Evolutionary conservation across 1,139 yeast species (phyloP).

Genomic region (Saccharomyces hybrid): DNA sequence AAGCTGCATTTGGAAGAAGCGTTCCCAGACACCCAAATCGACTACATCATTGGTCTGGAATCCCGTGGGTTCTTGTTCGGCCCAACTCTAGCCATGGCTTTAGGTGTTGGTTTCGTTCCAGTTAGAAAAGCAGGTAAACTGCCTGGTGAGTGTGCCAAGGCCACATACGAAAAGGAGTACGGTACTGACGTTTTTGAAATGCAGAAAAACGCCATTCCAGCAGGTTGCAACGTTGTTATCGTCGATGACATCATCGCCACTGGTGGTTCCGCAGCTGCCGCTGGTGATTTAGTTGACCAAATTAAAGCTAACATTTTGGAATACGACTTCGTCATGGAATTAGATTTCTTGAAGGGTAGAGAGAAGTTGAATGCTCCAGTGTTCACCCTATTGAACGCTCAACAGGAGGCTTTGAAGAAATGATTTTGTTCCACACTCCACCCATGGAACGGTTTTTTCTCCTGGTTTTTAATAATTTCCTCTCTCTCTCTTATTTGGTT

Average conservation of each 20-base stretch:
- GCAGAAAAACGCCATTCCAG: constrained; percentile 74
- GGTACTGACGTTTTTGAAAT: constrained; percentile 86
- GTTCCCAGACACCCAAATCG: constrained; percentile 52
- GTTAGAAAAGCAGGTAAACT: constrained; percentile 91
- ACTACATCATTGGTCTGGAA: constrained; percentile 88
- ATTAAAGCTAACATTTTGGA: constrained; percentile 66
- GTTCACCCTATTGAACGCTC: constrained; percentile 81
- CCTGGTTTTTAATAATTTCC: not conserved
- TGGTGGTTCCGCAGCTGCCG: constrained; percentile 93
- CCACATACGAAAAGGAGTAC: constrained; percentile 81
- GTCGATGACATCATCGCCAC: constrained; percentile 97
- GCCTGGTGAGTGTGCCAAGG: constrained; percentile 74
- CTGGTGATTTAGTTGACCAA: constrained; percentile 72
- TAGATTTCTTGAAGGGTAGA: constrained; percentile 91
- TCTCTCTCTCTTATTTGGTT: not conserved
- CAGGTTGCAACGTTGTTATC: constrained; percentile 71
- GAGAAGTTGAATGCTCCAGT: constrained; percentile 78
- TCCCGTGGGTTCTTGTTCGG: constrained; percentile 96
- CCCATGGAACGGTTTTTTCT: not conserved
- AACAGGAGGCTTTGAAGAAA: constrained; percentile 26
- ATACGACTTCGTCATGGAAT: constrained; percentile 84
- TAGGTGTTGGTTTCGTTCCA: constrained; percentile 88
- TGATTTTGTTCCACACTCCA: not conserved
- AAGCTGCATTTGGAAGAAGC: constrained; percentile 58
- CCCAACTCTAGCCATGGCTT: constrained; percentile 83